Base-by-base conservation (phyloP, 2,329 filamentous ascomycete species). In the Pseudogymnoascus pannorum region DNA sequence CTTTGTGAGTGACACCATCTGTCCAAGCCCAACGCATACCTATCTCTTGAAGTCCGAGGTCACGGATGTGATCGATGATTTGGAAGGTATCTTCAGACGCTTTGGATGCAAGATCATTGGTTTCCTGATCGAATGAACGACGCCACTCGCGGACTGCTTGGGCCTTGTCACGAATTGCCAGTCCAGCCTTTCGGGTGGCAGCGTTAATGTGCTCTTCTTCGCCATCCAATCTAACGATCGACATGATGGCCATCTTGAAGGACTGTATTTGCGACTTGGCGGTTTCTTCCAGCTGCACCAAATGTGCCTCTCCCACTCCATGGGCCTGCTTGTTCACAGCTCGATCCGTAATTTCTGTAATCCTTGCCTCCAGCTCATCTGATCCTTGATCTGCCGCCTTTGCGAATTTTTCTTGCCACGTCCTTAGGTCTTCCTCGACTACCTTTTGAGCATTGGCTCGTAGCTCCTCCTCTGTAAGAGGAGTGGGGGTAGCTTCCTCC, bases 1-100 rank as follows among this genome's bases (percentile, higher is more conserved):
- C 92, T 73, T 95, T 92, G 79, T 99, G 97, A 1, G 93, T 96
- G 64, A 99, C 84, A 31, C 91, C 91, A 62, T 97, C 92, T 77
- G 92, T 94, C 87, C 91, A 96, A 11, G 93, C 92, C 92, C 94
- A 99, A 70, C 72, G 66, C 79, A 88, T 87, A 42, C 87, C 87
- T 58, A 91, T 86, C 68, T 91, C 87, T 68, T 89, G 86, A 31
- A 91, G 77, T 8, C 87, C 86, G 26, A 89, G 76, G 65, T 89
- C 85, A 44, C 86, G 83, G 59, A 89, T 86, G 65, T 79, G 81
- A 66, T 89, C 86, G 44, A 91, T 78, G 11, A 88, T 84, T 64
- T 87, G 83, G 6, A 90, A 76, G 1, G 86, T 89, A 24, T 84
- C 86, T 64, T 82, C 77, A 11, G 85, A 78, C 6, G 86, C 83